phyloP scores from a whole-genome alignment of 2,329 filamentous ascomycete genomes.

The Sporothrix euskadiensis region DNA sequence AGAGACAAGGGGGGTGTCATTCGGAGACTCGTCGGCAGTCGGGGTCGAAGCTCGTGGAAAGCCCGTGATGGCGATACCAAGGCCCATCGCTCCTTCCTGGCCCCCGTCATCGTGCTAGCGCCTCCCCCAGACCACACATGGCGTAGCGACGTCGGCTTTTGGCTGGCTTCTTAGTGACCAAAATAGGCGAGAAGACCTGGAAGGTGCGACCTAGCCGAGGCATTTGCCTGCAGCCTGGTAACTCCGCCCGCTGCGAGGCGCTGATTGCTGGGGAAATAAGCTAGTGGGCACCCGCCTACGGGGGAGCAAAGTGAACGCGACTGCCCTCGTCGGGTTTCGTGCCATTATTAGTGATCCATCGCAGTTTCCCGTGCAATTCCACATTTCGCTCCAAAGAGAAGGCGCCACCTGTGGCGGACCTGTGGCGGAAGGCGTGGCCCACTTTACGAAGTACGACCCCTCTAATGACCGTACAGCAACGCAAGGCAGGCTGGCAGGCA shows the following conservation, averaged over 20 bases:
- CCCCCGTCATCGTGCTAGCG: constrained; percentile 6
- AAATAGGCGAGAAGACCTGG: background rate
- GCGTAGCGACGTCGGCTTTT: constrained; percentile 15
- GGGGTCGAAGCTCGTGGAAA: constrained; percentile 28
- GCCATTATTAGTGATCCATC: background rate
- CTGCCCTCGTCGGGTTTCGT: background rate
- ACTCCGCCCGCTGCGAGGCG: background rate
- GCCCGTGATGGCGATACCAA: constrained; percentile 27
- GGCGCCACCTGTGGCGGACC: constrained; percentile 27
- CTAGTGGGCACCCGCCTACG: background rate
- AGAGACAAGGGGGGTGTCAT: background rate
- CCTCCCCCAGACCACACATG: constrained; percentile 6
- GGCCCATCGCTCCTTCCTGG: background rate
- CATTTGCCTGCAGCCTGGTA: constrained; percentile 19
- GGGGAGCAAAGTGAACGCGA: background rate
- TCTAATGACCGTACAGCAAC: background rate
- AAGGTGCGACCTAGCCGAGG: constrained; percentile 23
- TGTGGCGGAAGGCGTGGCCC: constrained; percentile 20
- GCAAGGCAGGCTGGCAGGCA: background rate
- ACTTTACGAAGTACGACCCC: constrained; percentile 18
- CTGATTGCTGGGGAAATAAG: constrained; percentile 13
- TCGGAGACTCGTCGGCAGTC: background rate
- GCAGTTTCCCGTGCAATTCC: constrained; percentile 4
- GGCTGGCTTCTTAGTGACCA: background rate
- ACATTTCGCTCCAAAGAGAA: background rate